These are phyloP conservation scores for Candida labiduridarum DNA, from an alignment of 1,139 yeast genomes.

Conservation along the genomic window DNA sequence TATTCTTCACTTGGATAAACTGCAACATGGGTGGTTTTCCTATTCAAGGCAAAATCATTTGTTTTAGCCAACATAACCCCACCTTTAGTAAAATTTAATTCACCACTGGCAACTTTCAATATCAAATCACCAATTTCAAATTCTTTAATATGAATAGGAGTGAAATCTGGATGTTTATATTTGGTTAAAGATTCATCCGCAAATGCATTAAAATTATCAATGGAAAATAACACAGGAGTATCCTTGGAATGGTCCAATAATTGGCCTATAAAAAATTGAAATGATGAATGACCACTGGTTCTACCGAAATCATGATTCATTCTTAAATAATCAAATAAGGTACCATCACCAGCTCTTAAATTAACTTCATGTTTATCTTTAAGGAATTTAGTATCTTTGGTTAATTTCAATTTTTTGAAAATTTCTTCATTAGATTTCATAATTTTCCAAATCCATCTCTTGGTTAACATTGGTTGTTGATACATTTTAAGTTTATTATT, in stretches of 20 bases:
- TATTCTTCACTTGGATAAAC: conserved; percentile 51
- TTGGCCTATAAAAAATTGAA: conserved; percentile 59
- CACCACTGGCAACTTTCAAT: conserved; percentile 60
- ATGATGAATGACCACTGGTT: conserved; percentile 37
- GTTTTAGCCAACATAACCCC: conserved; percentile 70
- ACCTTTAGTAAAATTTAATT: conserved; percentile 54
- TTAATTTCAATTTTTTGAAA: conserved; percentile 52
- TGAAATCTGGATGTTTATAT: conserved; percentile 62
- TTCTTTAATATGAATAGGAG: conserved; percentile 59
- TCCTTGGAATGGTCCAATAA: conserved; percentile 43
- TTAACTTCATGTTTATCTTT: conserved; percentile 35
- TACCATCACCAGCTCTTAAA: conserved; percentile 46
- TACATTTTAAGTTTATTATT: conserved; percentile 53
- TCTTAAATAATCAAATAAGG: conserved; percentile 42
- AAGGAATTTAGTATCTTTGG: conserved; percentile 42
- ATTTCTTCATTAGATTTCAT: conserved; percentile 56
- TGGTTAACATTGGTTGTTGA: conserved; percentile 81
- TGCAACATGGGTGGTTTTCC: conserved; percentile 61
- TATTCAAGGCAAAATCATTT: conserved; percentile 18
- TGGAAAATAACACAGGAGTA: conserved; percentile 66
- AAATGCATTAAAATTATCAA: conserved; percentile 76
- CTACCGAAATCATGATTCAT: conserved; percentile 45
- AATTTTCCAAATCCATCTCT: conserved; percentile 60
- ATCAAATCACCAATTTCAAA: conserved; percentile 70
- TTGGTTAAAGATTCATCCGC: conserved; percentile 57